A percentile compares a stretch with the other conserved stretches of the same genome.
Conservation (phyloP, 129 eudicot genomes). For the Flaveria brownii region DNA sequence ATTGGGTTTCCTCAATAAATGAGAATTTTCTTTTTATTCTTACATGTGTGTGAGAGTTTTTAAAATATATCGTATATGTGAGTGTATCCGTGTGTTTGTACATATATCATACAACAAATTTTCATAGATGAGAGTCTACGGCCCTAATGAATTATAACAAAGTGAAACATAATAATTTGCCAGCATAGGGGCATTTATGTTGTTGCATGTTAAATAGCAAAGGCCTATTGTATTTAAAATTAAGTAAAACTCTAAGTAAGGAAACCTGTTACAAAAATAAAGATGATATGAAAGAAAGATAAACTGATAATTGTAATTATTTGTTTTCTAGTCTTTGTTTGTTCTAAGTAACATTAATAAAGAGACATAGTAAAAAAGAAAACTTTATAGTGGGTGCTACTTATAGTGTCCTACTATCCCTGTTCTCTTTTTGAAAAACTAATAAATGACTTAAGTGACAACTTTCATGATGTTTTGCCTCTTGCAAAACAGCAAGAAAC, state of each 20-base stretch:
- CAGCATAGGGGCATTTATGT: too few relatives aligned
- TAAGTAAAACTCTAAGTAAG: neutral
- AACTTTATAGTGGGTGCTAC: neutral
- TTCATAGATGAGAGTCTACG: too few relatives aligned
- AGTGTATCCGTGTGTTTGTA: too few relatives aligned
- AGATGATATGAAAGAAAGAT: neutral
- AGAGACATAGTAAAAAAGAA: neutral
- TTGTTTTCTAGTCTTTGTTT: neutral
- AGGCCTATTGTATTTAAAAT: too few relatives aligned
- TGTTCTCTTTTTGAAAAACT: neutral
- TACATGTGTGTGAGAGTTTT: too few relatives aligned
- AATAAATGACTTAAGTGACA: conserved; percentile 3
- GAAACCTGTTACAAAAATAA: neutral
- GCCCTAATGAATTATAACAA: too few relatives aligned
- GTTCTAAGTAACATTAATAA: neutral
- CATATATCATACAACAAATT: too few relatives aligned
- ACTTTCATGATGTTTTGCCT: neutral
- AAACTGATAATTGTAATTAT: neutral
- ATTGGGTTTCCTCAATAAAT: too few relatives aligned
- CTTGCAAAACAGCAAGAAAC: neutral
- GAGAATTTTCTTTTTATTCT: too few relatives aligned
- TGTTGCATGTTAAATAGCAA: too few relatives aligned
- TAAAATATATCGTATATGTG: too few relatives aligned
- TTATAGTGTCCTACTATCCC: neutral
- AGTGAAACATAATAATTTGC: too few relatives aligned